Evolutionary conservation across 2,329 filamentous ascomycete species (phyloP).

Genomic region (Diaporthe caulivora): DNA sequence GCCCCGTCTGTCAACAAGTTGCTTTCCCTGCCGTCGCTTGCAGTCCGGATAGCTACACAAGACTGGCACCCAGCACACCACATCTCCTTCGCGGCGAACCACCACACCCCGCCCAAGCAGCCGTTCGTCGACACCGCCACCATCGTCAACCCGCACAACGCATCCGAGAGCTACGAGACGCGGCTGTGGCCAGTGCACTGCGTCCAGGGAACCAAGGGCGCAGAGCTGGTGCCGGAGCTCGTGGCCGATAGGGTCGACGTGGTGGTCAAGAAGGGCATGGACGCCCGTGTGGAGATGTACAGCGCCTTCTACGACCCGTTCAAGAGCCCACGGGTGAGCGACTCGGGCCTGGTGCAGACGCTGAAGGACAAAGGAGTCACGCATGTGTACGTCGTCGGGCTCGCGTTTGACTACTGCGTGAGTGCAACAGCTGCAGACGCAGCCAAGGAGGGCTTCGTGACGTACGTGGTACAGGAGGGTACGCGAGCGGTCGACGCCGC

Average conservation of each 20-base stretch:
- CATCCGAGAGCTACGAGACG: slow-evolving; percentile 72
- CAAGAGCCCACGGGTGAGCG: slow-evolving; percentile 66
- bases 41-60: slow-evolving; percentile 84
- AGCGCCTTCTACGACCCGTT: slow-evolving; percentile 91
- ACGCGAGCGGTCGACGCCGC: slow-evolving; percentile 78
- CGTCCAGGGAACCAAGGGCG: slow-evolving; percentile 79
- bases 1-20: slow-evolving; percentile 80
- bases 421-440: slow-evolving; percentile 85
- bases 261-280: slow-evolving; percentile 82
- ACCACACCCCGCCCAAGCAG: slow-evolving; percentile 65
- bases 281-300: slow-evolving; percentile 88
- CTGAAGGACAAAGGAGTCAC: slow-evolving; percentile 73
- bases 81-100: slow-evolving; percentile 90
- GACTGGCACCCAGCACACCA: slow-evolving; percentile 90
- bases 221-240: slow-evolving; percentile 80
- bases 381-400: slow-evolving; percentile 86
- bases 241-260: slow-evolving; percentile 70
- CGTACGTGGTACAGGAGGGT: slow-evolving; percentile 82
- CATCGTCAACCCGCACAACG: slow-evolving; percentile 76
- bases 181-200: slow-evolving; percentile 93
- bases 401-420: slow-evolving; percentile 93
- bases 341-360: slow-evolving; percentile 71
- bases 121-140: slow-evolving; percentile 76
- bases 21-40: slow-evolving; percentile 77
- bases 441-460: slow-evolving; percentile 78